Conservation (phyloP, 2,329 filamentous ascomycete genomes). For the Penicillium sp. region DNA sequence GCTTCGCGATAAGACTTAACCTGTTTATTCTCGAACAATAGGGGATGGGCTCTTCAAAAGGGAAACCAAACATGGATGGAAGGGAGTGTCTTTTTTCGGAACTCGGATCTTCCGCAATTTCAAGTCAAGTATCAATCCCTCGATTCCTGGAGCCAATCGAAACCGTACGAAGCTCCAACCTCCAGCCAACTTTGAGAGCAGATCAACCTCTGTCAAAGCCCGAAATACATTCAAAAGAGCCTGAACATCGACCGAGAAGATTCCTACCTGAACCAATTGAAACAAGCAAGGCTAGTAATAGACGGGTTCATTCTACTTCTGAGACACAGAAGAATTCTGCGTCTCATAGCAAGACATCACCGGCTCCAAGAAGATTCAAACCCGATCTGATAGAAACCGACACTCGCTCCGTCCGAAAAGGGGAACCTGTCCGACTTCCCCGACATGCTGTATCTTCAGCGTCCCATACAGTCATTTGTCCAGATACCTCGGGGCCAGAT, state of each 20-base stretch:
- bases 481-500: conserved; percentile 16
- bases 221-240: not conserved
- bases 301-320: conserved; percentile 30
- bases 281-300: conserved; percentile 60
- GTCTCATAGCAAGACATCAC: not conserved
- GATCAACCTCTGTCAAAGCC: not conserved
- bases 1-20: not conserved
- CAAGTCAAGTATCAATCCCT: not conserved
- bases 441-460: conserved; percentile 32
- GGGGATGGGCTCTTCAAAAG: not conserved
- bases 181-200: conserved; percentile 12
- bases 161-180: conserved; percentile 40
- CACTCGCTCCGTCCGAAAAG: conserved; percentile 29
- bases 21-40: too few species aligned
- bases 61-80: not conserved
- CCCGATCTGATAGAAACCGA: conserved; percentile 35
- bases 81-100: not conserved
- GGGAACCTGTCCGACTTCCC: conserved; percentile 32
- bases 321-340: conserved; percentile 22
- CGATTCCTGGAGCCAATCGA: conserved; percentile 46
- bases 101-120: not conserved
- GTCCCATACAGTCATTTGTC: not conserved
- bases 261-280: conserved; percentile 57
- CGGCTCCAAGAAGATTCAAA: conserved; percentile 27
- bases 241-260: conserved; percentile 13